Percentiles rank a stretch among this genome's conserved stretches.
phyloP scores from a whole-genome alignment of 495 filamentous ascomycete genomes.

The Aspergillus indologenus region DNA sequence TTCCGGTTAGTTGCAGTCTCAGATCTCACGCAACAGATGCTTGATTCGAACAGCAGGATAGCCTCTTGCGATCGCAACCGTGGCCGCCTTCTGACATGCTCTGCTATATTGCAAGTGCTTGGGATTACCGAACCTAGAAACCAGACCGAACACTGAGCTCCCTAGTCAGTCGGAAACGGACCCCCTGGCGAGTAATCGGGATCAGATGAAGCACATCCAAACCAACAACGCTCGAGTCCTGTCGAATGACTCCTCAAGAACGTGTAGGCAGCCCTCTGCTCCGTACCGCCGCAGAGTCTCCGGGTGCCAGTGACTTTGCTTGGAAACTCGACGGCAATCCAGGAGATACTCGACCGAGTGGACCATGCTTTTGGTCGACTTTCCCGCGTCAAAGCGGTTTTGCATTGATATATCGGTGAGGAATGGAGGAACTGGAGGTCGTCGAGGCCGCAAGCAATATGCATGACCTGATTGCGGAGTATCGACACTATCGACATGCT shows the following conservation, averaged over 20 bases:
- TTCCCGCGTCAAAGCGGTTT: constrained; percentile 99
- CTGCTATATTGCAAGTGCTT: constrained; percentile 77
- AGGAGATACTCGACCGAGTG: constrained; percentile 99
- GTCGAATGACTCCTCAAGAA: constrained; percentile 99
- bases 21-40: constrained; percentile 99
- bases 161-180: constrained; percentile 79
- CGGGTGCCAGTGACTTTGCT: constrained; percentile 99
- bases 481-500: constrained; percentile 99
- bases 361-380: constrained; percentile 99
- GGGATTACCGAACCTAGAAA: not conserved
- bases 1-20: constrained; percentile 98
- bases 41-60: constrained; percentile 99
- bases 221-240: constrained; percentile 99
- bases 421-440: constrained; percentile 99
- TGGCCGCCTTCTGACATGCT: constrained; percentile 98
- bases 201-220: constrained; percentile 99
- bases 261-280: constrained; percentile 99
- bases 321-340: constrained; percentile 98
- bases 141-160: not conserved
- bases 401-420: constrained; percentile 99
- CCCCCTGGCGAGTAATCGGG: constrained; percentile 99
- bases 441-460: constrained; percentile 99
- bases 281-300: constrained; percentile 93
- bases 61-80: constrained; percentile 99
- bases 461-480: constrained; percentile 99